Percentiles rank a stretch among this genome's conserved stretches.
Evolutionary conservation across 495 filamentous ascomycete species (phyloP).

Genomic region (Hyaloscypha variabilis): DNA sequence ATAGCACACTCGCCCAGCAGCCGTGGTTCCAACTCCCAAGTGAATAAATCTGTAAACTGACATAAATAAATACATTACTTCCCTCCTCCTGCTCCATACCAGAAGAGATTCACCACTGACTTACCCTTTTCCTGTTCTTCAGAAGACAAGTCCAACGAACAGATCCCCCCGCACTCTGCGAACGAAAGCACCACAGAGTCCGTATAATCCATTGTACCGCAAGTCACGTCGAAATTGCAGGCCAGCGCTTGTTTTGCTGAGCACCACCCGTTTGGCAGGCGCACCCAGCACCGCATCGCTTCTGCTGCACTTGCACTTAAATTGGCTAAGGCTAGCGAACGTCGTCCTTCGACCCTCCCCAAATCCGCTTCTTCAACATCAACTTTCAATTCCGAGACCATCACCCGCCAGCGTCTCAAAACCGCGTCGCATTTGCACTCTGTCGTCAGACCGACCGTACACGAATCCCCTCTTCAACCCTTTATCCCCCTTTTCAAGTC

Average conservation of each 20-base stretch:
- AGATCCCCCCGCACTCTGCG: no score
- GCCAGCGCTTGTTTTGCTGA: conserved; percentile 18
- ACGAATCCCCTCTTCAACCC: neutral
- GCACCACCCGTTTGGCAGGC: no score
- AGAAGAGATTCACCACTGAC: neutral
- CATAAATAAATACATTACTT: no score
- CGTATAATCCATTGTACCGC: neutral
- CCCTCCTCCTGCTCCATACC: neutral
- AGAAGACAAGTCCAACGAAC: neutral
- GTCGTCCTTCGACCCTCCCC: conserved; percentile 20
- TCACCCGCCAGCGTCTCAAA: conserved; percentile 13
- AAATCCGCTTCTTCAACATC: conserved; percentile 25
- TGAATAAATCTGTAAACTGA: neutral
- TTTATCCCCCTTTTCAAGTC: conserved; percentile 2
- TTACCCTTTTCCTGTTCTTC: neutral
- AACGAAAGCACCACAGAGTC: no score
- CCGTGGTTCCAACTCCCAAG: neutral
- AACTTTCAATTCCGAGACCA: conserved; percentile 17
- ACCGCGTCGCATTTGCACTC: conserved; percentile 16
- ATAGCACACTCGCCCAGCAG: neutral
- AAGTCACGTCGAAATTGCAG: no score
- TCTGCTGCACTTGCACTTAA: conserved; percentile 12
- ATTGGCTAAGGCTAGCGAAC: conserved; percentile 21
- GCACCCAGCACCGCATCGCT: conserved; percentile 12
- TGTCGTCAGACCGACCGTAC: neutral